Conservation (phyloP, 2,329 filamentous ascomycete species). For the Ophiocordyceps robertsii region DNA sequence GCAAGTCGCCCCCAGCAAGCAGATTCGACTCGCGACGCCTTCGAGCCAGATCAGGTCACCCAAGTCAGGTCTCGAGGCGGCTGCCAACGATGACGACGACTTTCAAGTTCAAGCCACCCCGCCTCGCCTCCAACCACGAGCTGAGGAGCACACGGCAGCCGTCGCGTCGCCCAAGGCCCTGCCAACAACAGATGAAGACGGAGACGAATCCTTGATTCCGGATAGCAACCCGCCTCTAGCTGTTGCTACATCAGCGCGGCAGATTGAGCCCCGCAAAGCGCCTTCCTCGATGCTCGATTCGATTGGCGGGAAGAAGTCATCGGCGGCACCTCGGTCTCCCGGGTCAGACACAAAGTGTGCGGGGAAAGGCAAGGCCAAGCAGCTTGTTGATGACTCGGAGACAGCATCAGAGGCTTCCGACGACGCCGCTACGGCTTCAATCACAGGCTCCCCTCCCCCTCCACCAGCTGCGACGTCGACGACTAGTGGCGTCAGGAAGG, state of each 20-base stretch:
- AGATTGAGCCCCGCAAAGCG: slow-evolving; percentile 6
- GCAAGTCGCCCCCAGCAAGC: slow-evolving; percentile 8
- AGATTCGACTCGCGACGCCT: slow-evolving; percentile 4
- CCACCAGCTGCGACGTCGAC: slow-evolving; percentile 10
- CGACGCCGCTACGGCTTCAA: slow-evolving; percentile 13
- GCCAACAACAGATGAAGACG: slow-evolving; percentile 19
- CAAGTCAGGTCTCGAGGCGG: slow-evolving; percentile 5
- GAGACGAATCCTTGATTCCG: slow-evolving; percentile 9
- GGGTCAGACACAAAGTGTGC: slow-evolving; percentile 3
- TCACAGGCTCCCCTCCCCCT: slow-evolving; percentile 8
- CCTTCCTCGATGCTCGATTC: slow-evolving; percentile 17
- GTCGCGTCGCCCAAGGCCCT: slow-evolving; percentile 11
- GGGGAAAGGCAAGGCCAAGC: slow-evolving; percentile 1
- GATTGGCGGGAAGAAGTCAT: slow-evolving; percentile 19
- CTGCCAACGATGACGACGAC: slow-evolving; percentile 30
- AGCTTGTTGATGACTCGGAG: slow-evolving; percentile 18
- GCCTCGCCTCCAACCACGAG: slow-evolving; percentile 17
- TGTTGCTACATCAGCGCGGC: slow-evolving; percentile 6
- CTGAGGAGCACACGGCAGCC: slow-evolving; percentile 8
- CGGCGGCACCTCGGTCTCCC: slow-evolving; percentile 11
- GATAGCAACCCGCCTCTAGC: slow-evolving; percentile 7
- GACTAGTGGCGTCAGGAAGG: slow-evolving; percentile 9
- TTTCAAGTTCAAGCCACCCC: slow-evolving; percentile 39
- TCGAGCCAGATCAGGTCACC: slow-evolving; percentile 3
- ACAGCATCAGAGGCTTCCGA: slow-evolving; percentile 30